phyloP scores from a whole-genome alignment of 306 rosid genomes.

The Glycine soja region DNA sequence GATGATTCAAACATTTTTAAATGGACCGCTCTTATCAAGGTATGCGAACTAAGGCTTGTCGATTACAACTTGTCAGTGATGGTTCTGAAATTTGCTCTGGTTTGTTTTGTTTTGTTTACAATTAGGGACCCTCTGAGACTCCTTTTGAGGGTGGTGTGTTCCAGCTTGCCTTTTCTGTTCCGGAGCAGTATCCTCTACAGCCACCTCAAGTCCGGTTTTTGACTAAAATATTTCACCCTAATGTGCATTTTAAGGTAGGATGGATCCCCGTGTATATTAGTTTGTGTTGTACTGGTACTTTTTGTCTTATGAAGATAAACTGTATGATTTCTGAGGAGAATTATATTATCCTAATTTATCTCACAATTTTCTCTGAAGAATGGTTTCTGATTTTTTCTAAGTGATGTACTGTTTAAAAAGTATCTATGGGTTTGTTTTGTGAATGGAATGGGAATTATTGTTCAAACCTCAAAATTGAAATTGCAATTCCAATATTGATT shows the following conservation, averaged over 20 bases:
- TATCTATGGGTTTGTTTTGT: background rate
- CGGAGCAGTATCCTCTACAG: conserved; percentile 94
- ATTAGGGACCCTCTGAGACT: conserved; percentile 98
- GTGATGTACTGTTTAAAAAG: background rate
- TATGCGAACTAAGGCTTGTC: conserved; percentile 29
- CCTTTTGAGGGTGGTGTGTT: conserved; percentile 93
- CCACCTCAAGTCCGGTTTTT: conserved; percentile 99
- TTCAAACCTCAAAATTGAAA: background rate
- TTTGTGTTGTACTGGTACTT: background rate
- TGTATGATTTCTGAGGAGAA: conserved; percentile 3
- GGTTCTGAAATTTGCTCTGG: conserved; percentile 24
- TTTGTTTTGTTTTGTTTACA: conserved; percentile 30
- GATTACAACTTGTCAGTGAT: background rate
- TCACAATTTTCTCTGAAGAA: background rate
- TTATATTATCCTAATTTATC: conserved; percentile 13
- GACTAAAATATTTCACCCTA: conserved; percentile 97
- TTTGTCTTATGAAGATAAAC: background rate
- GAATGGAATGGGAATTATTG: background rate
- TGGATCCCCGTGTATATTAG: background rate
- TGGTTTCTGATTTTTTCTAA: conserved; percentile 13
- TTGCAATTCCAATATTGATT: background rate
- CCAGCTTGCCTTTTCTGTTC: conserved; percentile 94
- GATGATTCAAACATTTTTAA: conserved; percentile 94
- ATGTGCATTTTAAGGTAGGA: conserved; percentile 94
- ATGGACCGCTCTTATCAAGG: conserved; percentile 97